These are phyloP conservation scores for apple (Malus domestica) DNA, from an alignment of 306 rosid genomes.

Conservation along the genomic window DNA sequence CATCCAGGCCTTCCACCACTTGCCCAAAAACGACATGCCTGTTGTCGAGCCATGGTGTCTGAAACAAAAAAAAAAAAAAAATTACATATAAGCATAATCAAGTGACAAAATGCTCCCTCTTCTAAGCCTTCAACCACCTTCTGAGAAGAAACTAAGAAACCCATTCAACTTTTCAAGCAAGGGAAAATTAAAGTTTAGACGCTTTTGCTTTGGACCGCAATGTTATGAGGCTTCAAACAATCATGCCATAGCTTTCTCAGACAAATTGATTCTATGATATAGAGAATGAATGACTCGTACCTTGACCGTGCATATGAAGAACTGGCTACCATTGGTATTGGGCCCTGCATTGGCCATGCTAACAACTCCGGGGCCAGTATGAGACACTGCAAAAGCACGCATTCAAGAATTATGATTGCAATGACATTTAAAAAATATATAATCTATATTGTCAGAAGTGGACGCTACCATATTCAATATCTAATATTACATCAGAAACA, in stretches of 20 bases:
- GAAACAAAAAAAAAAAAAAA: constrained; percentile 19
- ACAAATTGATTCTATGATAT: background rate
- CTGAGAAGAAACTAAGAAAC: background rate
- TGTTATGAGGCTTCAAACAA: background rate
- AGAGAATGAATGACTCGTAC: constrained; percentile 18
- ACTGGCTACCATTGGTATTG: constrained; percentile 94
- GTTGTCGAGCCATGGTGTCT: constrained; percentile 94
- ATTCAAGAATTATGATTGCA: constrained; percentile 15
- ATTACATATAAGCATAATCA: background rate
- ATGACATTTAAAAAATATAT: background rate
- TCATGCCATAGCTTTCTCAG: background rate
- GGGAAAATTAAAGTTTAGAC: background rate
- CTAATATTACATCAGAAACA: background rate
- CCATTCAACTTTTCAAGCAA: background rate
- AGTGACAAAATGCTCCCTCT: background rate
- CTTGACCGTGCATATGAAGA: constrained; percentile 94
- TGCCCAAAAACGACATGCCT: constrained; percentile 97
- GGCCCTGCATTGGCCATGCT: constrained; percentile 99
- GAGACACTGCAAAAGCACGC: constrained; percentile 50
- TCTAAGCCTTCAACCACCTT: background rate
- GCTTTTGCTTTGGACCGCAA: background rate
- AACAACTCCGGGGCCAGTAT: constrained; percentile 75
- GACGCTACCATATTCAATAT: background rate
- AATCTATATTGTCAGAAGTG: background rate
- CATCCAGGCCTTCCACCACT: constrained; percentile 92